Evolutionary conservation across 2,329 filamentous ascomycete genomes (phyloP), one percentile per base, ranked within the genome.

Genomic region (Moelleriella libera): DNA sequence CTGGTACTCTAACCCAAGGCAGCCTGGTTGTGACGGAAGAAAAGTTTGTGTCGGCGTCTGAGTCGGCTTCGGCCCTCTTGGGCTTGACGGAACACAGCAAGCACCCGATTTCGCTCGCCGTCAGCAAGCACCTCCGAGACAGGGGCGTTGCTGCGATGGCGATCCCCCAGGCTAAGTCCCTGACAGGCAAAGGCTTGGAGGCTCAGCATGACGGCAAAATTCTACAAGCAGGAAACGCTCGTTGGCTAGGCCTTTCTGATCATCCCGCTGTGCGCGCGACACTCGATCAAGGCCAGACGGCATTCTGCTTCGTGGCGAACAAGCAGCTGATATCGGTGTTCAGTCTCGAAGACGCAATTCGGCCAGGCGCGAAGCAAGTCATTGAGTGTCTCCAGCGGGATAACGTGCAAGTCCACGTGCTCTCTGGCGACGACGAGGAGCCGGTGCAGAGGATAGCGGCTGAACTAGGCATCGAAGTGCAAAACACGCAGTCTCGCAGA

Each of bases 1-100:
- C 86, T 0, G 85, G 85, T 0, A 90, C 85, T 0, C 60, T 90
- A 7, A 89, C 85, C 0, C 59, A 68, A 30, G 82, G 80, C 0
- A 68, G 71, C 2, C 54, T 83, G 32, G 61, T 64, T 43, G 61
- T 76, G 34, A 37, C 34, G 12, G 8, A 37, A 47, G 58, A 59
- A 50, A 30, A 9, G 4, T 28, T 50, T 28, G 48, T 30, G n/a
- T 5, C 48, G 14, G 41, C 28, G 1, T 44, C 51, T 0, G 21
- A 51, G 1, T 44, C 48, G 1, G 48, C 57, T 37, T 43, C 54
- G 1, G 48, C 60, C 2, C 59, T 64, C 3, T 48, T 62, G 11
- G 61, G 62, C 1, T 50, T 68, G 2, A 54, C 70, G 2, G 58
- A 57, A 3, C 62, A 66, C 50, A 73, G 60, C 50, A 66, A 67